Base-by-base conservation (phyloP, 2,329 filamentous ascomycete genomes). In the Colletotrichum simmondsii region DNA sequence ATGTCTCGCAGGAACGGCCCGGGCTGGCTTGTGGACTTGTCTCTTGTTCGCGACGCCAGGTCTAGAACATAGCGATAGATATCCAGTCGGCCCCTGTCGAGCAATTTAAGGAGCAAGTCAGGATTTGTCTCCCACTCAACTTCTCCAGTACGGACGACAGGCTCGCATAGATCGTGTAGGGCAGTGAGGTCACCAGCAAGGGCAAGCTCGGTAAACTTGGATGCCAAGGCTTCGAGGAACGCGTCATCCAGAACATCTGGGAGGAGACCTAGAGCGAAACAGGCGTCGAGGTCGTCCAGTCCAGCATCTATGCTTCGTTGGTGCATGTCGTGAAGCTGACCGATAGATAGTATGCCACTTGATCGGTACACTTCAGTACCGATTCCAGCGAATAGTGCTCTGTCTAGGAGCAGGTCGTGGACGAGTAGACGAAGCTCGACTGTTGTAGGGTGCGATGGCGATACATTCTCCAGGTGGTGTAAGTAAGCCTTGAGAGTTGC, bases 321-420 rank as follows among this genome's bases (percentile, higher is more conserved):
- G 32, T 79, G 76, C 60, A 81, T 78, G 30, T 80, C 77, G 26
- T 77, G 79, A 14, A 80, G 72, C 61, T 80, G 78, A 1, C 32
- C 16, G 19, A 75, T 66, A 4, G 74, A n/a, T 10, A 68, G 42
- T 7, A 75, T 65, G 5, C 74, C 68, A 7, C 68, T 73, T 8
- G 75, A 73, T 8, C 72, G 74, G 11, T 77, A 75, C 6, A 32
- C 61, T n/a, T 77, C 74, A 46, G 78, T 74, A 19, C 77, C 75
- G 28, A 78, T 74, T 19, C 79, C 79, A 54, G 77, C 76, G 58
- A 76, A 80, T 14, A 80, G 68, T 22, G 77, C 77, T 14, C 75
- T 74, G 3, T 80, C 79, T 5, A 78, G 65, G 7, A 80, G 61
- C 2, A 79, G 65, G 12, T 79, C 78, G 2, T 76, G 71, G 4